Base-by-base conservation (phyloP, 495 filamentous ascomycete species). In the Penicillium crystallinum region DNA sequence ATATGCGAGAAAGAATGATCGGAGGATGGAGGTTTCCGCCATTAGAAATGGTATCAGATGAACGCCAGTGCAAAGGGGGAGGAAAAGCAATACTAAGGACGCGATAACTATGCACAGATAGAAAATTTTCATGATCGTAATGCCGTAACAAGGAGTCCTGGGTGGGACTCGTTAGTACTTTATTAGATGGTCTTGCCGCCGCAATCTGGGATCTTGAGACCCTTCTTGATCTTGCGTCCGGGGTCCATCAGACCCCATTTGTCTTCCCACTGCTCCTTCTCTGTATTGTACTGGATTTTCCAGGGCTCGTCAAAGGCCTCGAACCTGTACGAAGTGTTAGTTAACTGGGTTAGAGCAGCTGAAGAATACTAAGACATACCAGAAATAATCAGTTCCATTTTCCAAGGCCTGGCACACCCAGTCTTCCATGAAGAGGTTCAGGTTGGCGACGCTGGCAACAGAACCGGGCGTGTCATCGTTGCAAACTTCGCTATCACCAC, bases 271-370 rank as follows among this genome's bases (percentile, higher is more conserved):
- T 88, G 76, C 70, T 91, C 77, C 11, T 79, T 82, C 1, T 71
- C 63, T 3, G 68, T 74, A 63, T 98, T 85, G 67, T 81, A 95
- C 21, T 58, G 53, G 21, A 87, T 70, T 71, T 97, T 97, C 93
- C 93, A 98, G 3, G 91, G 90, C 71, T 96, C 91, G 61, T 96
- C 91, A 62, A 96, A 97, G 14, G 90, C 89, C 67, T 90, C 87
- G 62, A 96, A 96, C 81, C 82, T 86, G 48, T 46, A 23, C 22
- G 21, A 15, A 27, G 15, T 21, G 25, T 53, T 47, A 54, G 33
- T 15, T 14, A 23, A 19, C 43, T 14, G 46, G 15, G 27, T n/a
- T 11, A 22, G 9, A 23, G 22, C 36, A 19, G 42, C 17, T 17
- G 14, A 31, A 36, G 5, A 37, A 37, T 11, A 27, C 30, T 46